phyloP scores from a whole-genome alignment of 495 filamentous ascomycete species.

The Copromyces sp. region DNA sequence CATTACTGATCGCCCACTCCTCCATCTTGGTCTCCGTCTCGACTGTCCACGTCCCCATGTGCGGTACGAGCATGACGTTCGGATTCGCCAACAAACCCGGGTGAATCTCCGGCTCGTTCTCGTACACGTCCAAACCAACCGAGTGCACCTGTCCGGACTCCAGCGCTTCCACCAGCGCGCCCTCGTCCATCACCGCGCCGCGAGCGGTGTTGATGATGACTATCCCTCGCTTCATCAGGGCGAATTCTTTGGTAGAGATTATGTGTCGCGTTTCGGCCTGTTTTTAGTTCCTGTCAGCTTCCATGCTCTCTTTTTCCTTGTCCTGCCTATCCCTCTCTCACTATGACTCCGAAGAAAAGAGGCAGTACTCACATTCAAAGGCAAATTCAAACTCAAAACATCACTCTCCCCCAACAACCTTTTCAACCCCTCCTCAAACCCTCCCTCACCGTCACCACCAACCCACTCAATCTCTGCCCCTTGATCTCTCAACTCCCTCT shows the following conservation, averaged over 20 bases:
- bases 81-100: conserved; percentile 58
- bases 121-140: conserved; percentile 71
- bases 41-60: conserved; percentile 61
- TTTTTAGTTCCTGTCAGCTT: conserved; percentile 5
- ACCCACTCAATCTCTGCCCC: conserved; percentile 54
- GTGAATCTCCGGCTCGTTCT: conserved; percentile 66
- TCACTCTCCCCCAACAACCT: conserved; percentile 55
- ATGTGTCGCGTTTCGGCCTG: conserved; percentile 57
- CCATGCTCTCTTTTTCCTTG: not conserved
- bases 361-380: conserved; percentile 49
- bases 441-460: conserved; percentile 41
- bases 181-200: conserved; percentile 62
- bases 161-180: conserved; percentile 58
- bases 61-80: conserved; percentile 63
- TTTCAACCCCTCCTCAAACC: conserved; percentile 60
- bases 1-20: conserved; percentile 57
- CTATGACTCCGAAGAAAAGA: not conserved
- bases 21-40: conserved; percentile 72
- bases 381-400: conserved; percentile 67
- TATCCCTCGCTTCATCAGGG: conserved; percentile 59
- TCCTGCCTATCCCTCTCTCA: not conserved
- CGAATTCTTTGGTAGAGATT: conserved; percentile 52
- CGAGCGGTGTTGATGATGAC: conserved; percentile 65
- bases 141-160: conserved; percentile 56
- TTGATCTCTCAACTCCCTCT: conserved; percentile 46